Conservation (phyloP, 2,329 filamentous ascomycete species). For the Fusarium lyarnte region DNA sequence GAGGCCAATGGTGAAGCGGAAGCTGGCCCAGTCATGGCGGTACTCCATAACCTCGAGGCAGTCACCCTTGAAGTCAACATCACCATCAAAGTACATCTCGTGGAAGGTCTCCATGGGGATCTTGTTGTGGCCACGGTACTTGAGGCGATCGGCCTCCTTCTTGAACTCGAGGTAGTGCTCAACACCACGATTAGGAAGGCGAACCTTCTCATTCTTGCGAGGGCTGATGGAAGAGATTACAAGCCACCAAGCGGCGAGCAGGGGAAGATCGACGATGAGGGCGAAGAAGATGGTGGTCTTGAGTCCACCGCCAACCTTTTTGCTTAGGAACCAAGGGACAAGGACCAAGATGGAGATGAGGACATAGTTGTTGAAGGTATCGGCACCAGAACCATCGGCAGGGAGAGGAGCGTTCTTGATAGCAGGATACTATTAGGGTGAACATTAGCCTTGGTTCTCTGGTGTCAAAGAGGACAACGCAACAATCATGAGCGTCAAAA, state of each 20-base stretch:
- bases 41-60: slow-evolving; percentile 89
- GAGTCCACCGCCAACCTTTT: slow-evolving; percentile 87
- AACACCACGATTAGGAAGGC: slow-evolving; percentile 83
- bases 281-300: slow-evolving; percentile 90
- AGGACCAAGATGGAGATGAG: slow-evolving; percentile 75
- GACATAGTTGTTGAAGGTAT: slow-evolving; percentile 85
- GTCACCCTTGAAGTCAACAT: slow-evolving; percentile 96
- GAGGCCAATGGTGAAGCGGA: slow-evolving; percentile 85
- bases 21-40: slow-evolving; percentile 96
- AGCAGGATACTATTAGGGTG: slow-evolving; percentile 56
- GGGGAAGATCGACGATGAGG: slow-evolving; percentile 79
- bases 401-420: slow-evolving; percentile 96
- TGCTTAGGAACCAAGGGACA: slow-evolving; percentile 82
- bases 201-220: slow-evolving; percentile 92
- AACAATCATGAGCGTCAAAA: slow-evolving; percentile 13
- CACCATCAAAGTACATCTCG: slow-evolving; percentile 96
- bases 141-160: slow-evolving; percentile 65
- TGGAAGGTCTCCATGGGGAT: slow-evolving; percentile 94
- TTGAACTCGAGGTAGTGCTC: slow-evolving; percentile 93
- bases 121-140: slow-evolving; percentile 81
- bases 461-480: slow-evolving; percentile 29
- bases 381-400: slow-evolving; percentile 84
- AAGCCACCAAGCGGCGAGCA: slow-evolving; percentile 86
- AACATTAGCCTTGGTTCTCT: slow-evolving; percentile 1
- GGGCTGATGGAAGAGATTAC: slow-evolving; percentile 82